Conservation (phyloP, 306 rosid species). For the Bauhinia variegata region DNA sequence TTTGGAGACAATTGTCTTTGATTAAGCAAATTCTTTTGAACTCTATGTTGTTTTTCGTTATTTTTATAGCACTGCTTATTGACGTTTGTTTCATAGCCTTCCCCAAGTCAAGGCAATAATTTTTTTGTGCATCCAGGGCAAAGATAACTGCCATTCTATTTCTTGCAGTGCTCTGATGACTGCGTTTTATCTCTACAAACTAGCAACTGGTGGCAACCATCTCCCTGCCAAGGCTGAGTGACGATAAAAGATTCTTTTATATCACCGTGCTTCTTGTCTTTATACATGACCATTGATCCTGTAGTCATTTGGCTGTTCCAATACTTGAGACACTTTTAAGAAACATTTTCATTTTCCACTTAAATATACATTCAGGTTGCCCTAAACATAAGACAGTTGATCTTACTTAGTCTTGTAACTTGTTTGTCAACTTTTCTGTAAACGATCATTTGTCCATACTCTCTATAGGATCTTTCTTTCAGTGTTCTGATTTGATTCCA, state of each 20-base stretch:
- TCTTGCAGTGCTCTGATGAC: constrained; percentile 78
- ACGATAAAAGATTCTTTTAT: constrained; percentile 23
- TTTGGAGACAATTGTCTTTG: too few species aligned
- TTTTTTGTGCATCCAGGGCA: constrained; percentile 26
- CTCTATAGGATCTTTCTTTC: neutral
- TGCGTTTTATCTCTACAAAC: constrained; percentile 73
- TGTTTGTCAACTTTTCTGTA: too few species aligned
- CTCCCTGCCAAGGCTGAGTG: constrained; percentile 66
- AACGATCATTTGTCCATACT: neutral
- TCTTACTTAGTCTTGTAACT: constrained; percentile 15
- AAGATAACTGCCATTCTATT: constrained; percentile 25
- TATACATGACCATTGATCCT: constrained; percentile 7
- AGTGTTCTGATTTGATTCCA: neutral
- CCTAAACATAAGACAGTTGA: neutral
- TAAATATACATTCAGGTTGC: constrained; percentile 6
- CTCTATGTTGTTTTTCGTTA: too few species aligned
- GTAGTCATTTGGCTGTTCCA: neutral
- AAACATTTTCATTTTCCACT: constrained; percentile 16
- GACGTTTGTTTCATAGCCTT: neutral
- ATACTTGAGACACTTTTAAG: neutral
- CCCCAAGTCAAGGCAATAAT: neutral
- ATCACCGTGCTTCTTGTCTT: constrained; percentile 19
- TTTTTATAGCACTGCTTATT: too few species aligned
- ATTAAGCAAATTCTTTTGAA: too few species aligned
- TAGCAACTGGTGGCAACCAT: constrained; percentile 86